These are phyloP conservation scores for Macrocybe gigantea DNA, from an alignment of 768 basidiomycete species.

Conservation along the genomic window DNA sequence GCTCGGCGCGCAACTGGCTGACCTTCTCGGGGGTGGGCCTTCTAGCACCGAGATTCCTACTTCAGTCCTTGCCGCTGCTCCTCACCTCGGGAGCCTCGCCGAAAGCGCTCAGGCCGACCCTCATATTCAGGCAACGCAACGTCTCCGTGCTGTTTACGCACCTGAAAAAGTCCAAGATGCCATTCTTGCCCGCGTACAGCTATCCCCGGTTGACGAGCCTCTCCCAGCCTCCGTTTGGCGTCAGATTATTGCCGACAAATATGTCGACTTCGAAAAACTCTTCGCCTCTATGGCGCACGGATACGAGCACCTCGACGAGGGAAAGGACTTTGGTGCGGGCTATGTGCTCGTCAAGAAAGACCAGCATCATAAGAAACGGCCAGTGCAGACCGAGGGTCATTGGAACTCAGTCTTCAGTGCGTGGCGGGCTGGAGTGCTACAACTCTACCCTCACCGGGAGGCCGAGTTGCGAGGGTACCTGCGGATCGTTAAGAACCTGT, in stretches of 20 bases:
- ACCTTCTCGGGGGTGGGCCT: no score
- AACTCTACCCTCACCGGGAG: conserved; percentile 9
- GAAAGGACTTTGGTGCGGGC: background rate
- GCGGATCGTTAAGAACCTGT: conserved; percentile 6
- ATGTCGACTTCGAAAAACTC: conserved; percentile 3
- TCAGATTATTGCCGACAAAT: background rate
- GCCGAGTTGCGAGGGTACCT: conserved; percentile 5
- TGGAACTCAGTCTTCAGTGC: conserved; percentile 10
- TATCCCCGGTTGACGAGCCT: background rate
- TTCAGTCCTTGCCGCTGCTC: conserved; percentile 7
- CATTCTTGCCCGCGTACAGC: no score
- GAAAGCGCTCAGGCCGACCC: conserved; percentile 6
- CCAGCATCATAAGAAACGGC: background rate
- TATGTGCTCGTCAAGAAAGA: conserved; percentile 1
- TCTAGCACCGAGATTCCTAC: no score
- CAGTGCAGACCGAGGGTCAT: conserved; percentile 5
- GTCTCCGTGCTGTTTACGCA: conserved; percentile 1
- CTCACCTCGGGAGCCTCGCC: conserved; percentile 7
- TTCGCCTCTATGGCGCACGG: background rate
- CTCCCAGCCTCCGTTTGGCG: background rate
- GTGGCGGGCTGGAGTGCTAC: background rate
- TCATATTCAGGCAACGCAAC: conserved; percentile 9
- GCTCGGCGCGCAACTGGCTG: no score
- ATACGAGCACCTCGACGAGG: background rate
- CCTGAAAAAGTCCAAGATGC: conserved; percentile 6